Conservation (phyloP, 2,329 filamentous ascomycete species). For the Annulohypoxylon truncatum region DNA sequence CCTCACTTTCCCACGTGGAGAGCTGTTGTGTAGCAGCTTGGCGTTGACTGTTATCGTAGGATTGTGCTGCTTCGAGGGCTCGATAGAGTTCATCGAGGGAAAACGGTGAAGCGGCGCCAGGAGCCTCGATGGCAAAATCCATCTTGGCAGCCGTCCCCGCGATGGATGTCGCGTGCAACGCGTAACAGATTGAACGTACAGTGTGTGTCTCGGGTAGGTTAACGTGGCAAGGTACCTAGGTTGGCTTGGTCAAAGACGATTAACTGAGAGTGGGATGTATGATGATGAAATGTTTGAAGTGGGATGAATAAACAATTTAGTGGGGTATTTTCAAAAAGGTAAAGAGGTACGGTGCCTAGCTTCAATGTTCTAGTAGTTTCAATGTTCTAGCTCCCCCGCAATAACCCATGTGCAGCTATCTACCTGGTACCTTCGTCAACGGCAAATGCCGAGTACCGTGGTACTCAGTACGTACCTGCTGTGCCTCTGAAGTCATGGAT, state of each 20-base stretch:
- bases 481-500: too few species aligned
- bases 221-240: neutral
- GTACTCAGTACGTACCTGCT: neutral
- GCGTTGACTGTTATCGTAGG: conserved; percentile 70
- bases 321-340: neutral
- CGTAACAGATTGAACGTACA: neutral
- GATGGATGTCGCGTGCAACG: neutral
- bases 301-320: neutral
- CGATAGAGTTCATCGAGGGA: conserved; percentile 72
- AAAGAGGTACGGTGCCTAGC: too few species aligned
- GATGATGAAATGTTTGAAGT: neutral
- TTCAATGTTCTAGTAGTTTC: neutral
- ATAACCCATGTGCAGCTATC: neutral
- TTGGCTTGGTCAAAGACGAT: neutral
- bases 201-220: neutral
- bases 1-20: conserved; percentile 74
- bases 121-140: conserved; percentile 80
- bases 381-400: neutral
- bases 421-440: neutral
- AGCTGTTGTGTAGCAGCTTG: conserved; percentile 78
- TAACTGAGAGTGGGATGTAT: neutral
- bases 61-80: conserved; percentile 72
- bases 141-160: conserved; percentile 55
- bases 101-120: conserved; percentile 82
- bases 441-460: neutral